Percentiles rank a stretch among this genome's conserved stretches.
These are phyloP conservation scores for Brassica carinata DNA, from an alignment of 345 rosid genomes.

Conservation along the genomic window DNA sequence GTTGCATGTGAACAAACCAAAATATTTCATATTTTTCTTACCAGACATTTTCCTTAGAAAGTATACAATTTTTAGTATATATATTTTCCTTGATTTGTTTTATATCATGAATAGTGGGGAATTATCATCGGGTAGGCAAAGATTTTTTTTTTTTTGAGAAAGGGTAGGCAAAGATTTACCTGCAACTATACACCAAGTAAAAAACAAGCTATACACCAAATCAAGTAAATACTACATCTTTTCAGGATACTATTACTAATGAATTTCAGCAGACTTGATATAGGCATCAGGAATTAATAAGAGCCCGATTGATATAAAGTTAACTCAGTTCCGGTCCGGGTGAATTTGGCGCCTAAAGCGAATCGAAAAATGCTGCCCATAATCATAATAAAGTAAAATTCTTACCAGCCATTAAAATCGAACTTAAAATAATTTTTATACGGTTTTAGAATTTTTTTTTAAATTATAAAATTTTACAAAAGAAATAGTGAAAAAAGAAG, in stretches of 20 bases:
- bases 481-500: neutral
- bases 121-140: neutral
- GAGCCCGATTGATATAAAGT: neutral
- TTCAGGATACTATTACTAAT: neutral
- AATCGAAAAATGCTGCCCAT: neutral
- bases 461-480: neutral
- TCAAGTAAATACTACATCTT: neutral
- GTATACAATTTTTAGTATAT: neutral
- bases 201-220: neutral
- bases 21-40: neutral
- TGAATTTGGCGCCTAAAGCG: neutral
- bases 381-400: neutral
- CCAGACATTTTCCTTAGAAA: neutral
- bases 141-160: no score
- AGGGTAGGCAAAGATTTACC: no score
- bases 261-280: neutral
- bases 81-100: neutral
- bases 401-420: neutral
- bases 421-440: no score
- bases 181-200: neutral
- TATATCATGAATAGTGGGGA: neutral
- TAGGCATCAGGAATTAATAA: neutral
- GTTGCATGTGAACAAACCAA: neutral
- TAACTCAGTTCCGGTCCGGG: neutral
- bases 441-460: neutral